These are phyloP conservation scores for Metarhizium robertsii DNA, from an alignment of 2,329 filamentous ascomycete species.

Conservation along the genomic window DNA sequence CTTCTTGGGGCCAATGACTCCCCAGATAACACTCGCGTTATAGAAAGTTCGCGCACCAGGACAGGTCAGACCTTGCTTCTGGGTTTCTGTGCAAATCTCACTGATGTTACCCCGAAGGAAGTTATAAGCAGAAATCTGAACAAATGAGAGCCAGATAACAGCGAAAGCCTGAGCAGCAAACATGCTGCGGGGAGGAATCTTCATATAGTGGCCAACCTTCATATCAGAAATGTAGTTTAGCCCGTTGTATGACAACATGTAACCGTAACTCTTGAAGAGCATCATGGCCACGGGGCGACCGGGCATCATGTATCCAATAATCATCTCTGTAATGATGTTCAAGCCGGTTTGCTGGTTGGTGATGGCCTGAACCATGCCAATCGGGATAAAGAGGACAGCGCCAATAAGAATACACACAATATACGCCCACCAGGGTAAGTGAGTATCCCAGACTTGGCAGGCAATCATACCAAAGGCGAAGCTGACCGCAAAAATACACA, in stretches of 20 bases:
- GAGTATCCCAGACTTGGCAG: constrained; percentile 26
- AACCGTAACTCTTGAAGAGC: constrained; percentile 39
- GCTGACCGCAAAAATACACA: constrained; percentile 33
- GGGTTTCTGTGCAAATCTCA: constrained; percentile 38
- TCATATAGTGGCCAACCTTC: constrained; percentile 45
- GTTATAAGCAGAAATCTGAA: constrained; percentile 29
- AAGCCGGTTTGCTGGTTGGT: constrained; percentile 38
- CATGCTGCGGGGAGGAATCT: constrained; percentile 39
- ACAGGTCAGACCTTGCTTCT: constrained; percentile 44
- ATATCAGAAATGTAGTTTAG: constrained; percentile 38
- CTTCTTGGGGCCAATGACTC: constrained; percentile 38
- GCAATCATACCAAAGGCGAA: constrained; percentile 37
- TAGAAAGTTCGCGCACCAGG: constrained; percentile 50
- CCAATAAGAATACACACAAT: constrained; percentile 31
- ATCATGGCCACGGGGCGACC: constrained; percentile 39
- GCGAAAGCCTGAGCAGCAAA: constrained; percentile 35
- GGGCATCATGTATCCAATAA: constrained; percentile 38
- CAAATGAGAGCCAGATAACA: constrained; percentile 29
- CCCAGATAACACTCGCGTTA: constrained; percentile 52
- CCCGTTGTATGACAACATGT: constrained; percentile 36
- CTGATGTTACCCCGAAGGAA: constrained; percentile 37
- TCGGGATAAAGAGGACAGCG: constrained; percentile 30
- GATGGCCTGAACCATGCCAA: constrained; percentile 37
- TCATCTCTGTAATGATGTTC: constrained; percentile 39
- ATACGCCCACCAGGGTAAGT: constrained; percentile 34